Evolutionary conservation across 441 rosid species (phyloP), one percentile per base, ranked within the genome.

Genomic region (Pelargonium myrrhifolium): DNA sequence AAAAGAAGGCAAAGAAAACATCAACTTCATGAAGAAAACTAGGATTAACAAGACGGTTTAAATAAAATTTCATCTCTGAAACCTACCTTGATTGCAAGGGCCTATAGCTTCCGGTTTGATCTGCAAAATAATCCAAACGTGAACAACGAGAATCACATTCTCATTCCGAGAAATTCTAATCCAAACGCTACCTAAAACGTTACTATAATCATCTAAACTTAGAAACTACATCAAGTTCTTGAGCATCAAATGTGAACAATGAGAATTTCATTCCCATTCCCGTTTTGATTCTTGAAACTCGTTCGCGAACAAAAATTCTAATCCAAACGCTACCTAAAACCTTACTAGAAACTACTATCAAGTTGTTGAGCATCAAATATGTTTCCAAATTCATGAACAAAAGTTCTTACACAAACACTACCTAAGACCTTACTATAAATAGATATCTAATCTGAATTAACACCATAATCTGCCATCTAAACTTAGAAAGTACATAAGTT

Each of bases 61-160:
- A 56, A 14, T 20, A 65, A 39, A 56, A 60, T 26, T 67, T 20
- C 40, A 20, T 6, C 56, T 55, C 7, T 31, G 62, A 40, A 66
- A n/a, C 31, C 62, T 75, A 79, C 83, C 82, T 81, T 2, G 79
- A 40, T 20, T 62, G 62, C 45, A 81, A 65, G 22, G 82, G 47
- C 10, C 63, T 80, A 65, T 69, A 83, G 6, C 0, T 67, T 35
- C 72, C 72, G 68, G 37, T 64, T 22, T 17, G 68, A 75, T 83
- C 87, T 83, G 85, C 67, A 72, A 15, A 42, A 68, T 62, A 65
- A 31, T 31, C 37, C 37, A 31, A 31, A 31, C 5, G 37, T 31
- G 37, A 31, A 31, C 37, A 31, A 31, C 37, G 1, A 31, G 37
- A 31, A 31, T 31, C 5, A 0, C n/a, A n/a, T n/a, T n/a, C n/a